Percentiles rank a stretch among this genome's conserved stretches.
Conservation (phyloP, 2,329 filamentous ascomycete species). For the Alternaria rosae region DNA sequence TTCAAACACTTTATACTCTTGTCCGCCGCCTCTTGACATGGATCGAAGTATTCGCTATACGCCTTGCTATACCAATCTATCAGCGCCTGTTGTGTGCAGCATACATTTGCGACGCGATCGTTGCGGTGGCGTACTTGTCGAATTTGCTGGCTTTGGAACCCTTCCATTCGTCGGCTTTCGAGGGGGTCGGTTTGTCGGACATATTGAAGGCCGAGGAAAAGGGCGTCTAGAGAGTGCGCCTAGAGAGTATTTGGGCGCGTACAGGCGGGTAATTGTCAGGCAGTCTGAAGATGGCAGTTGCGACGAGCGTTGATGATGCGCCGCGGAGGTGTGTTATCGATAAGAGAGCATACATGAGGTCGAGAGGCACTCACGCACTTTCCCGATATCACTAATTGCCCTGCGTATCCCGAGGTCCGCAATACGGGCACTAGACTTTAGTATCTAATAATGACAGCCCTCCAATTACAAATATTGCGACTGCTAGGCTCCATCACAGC, state of each 20-base stretch:
- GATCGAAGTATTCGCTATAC: conserved; percentile 90
- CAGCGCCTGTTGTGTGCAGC: conserved; percentile 8
- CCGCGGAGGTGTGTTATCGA: conserved; percentile 21
- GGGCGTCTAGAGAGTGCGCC: not conserved
- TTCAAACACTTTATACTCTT: conserved; percentile 87
- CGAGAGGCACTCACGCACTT: not conserved
- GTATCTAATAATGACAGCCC: not conserved
- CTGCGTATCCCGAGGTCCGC: not conserved
- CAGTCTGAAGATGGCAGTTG: not conserved
- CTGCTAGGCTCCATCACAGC: not conserved
- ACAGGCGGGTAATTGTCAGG: not conserved
- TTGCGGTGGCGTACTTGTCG: conserved; percentile 45
- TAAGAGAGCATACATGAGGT: conserved; percentile 4
- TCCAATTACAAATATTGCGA: not conserved
- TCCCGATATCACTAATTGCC: not conserved
- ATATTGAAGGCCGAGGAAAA: not conserved
- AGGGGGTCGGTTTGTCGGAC: conserved; percentile 16
- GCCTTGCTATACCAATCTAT: conserved; percentile 70
- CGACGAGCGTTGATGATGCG: not conserved
- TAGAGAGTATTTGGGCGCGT: not conserved
- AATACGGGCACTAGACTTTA: not conserved
- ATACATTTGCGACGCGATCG: not conserved
- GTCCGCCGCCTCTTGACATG: conserved; percentile 90
- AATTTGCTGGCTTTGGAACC: conserved; percentile 48
- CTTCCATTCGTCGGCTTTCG: conserved; percentile 32